These are phyloP conservation scores for Epichloe bromicola DNA, from an alignment of 2,329 filamentous ascomycete genomes.

Conservation along the genomic window DNA sequence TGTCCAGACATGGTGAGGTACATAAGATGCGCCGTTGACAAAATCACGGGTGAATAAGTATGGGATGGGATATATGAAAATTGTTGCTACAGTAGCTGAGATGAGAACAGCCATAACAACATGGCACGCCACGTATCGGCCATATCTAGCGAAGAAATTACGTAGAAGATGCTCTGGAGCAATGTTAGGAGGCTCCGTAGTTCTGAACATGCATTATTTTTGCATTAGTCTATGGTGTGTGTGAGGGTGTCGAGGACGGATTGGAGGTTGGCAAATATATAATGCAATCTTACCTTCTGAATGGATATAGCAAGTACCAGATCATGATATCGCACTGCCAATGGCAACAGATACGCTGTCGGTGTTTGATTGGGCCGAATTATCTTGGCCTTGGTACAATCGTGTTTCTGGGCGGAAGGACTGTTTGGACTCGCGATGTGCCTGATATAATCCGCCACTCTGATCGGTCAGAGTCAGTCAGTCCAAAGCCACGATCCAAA, in stretches of 20 bases:
- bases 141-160: constrained; percentile 52
- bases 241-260: neutral
- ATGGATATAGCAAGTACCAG: constrained; percentile 8
- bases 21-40: constrained; percentile 54
- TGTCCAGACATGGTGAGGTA: constrained; percentile 74
- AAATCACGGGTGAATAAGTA: constrained; percentile 64
- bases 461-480: too few species aligned
- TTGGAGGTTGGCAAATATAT: neutral
- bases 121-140: constrained; percentile 56
- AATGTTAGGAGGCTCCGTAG: constrained; percentile 59
- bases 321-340: constrained; percentile 1
- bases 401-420: neutral
- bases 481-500: too few species aligned
- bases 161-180: constrained; percentile 52
- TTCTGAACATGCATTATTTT: constrained; percentile 33
- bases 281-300: constrained; percentile 4
- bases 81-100: constrained; percentile 56
- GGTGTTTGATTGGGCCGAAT: neutral
- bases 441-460: too few species aligned
- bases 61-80: constrained; percentile 61
- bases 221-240: neutral
- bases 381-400: neutral
- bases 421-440: too few species aligned
- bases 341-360: neutral
- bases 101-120: constrained; percentile 61